A percentile compares a stretch with the other conserved stretches of the same genome.
phyloP scores from a whole-genome alignment of 2,329 filamentous ascomycete genomes.

The Xylaria hypoxylon region DNA sequence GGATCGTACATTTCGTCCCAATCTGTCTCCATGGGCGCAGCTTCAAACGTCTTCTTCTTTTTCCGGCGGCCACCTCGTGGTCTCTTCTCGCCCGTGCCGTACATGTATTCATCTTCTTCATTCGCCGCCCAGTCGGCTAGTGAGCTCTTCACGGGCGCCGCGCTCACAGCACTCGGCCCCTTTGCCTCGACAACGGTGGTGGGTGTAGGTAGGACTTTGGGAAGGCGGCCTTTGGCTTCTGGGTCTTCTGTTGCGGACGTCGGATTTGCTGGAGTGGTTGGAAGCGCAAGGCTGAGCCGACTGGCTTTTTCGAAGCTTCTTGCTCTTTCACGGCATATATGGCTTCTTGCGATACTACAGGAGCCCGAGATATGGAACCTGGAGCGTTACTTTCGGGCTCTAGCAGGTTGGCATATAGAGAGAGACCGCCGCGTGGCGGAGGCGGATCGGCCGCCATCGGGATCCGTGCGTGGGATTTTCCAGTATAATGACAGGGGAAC shows the following conservation, averaged over 20 bases:
- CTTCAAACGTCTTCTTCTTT: constrained; percentile 76
- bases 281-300: constrained; percentile 79
- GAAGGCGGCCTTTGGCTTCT: constrained; percentile 69
- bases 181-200: constrained; percentile 17
- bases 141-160: constrained; percentile 68
- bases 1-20: constrained; percentile 96
- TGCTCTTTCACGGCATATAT: constrained; percentile 59
- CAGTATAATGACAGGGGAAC: neutral
- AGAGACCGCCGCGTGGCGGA: constrained; percentile 65
- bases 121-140: constrained; percentile 84
- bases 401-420: constrained; percentile 87
- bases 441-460: constrained; percentile 48
- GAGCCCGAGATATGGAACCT: constrained; percentile 80
- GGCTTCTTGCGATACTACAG: constrained; percentile 75
- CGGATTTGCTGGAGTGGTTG: constrained; percentile 76
- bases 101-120: constrained; percentile 84
- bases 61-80: constrained; percentile 83
- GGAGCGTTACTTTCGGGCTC: constrained; percentile 64
- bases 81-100: constrained; percentile 71
- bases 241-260: constrained; percentile 74
- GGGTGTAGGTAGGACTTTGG: constrained; percentile 56
- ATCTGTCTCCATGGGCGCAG: constrained; percentile 70
- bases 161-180: constrained; percentile 34
- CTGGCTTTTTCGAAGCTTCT: constrained; percentile 70
- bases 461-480: neutral